Evolutionary conservation across 177 flowering plant species (phyloP).

Genomic region (Vitis hybrid): DNA sequence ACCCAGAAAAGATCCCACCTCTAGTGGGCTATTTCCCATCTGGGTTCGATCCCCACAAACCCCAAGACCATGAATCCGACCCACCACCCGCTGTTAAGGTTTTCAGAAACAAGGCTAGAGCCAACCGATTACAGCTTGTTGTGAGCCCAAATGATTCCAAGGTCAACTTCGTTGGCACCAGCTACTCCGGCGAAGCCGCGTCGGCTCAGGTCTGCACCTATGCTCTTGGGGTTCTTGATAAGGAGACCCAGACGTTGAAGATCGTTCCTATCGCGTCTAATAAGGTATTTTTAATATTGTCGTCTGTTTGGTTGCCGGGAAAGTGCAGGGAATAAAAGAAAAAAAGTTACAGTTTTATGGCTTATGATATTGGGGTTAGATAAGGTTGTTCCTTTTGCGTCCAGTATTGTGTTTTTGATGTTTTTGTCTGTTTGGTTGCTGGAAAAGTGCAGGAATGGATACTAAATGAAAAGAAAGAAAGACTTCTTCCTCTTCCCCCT

Average conservation of each 20-base stretch:
- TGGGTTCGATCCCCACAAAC: slow-evolving; percentile 46
- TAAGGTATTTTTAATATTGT: slow-evolving; percentile 45
- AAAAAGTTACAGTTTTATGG: too few relatives aligned
- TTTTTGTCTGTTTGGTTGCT: not conserved
- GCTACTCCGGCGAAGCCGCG: slow-evolving; percentile 65
- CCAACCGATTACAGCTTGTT: slow-evolving; percentile 52
- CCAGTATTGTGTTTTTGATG: too few relatives aligned
- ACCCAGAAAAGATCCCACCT: slow-evolving; percentile 49
- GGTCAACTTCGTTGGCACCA: slow-evolving; percentile 76
- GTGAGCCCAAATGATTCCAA: slow-evolving; percentile 48
- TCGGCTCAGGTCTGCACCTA: slow-evolving; percentile 52
- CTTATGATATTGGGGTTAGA: too few relatives aligned
- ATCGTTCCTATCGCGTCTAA: slow-evolving; percentile 75
- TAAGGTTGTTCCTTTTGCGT: too few relatives aligned
- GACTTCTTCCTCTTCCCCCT: too few relatives aligned
- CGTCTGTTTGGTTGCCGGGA: not conserved
- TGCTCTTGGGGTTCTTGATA: slow-evolving; percentile 81
- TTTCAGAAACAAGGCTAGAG: slow-evolving; percentile 29
- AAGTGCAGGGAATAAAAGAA: not conserved
- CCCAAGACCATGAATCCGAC: not conserved
- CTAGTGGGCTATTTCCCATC: slow-evolving; percentile 81
- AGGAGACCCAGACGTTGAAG: slow-evolving; percentile 49
- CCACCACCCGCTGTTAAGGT: slow-evolving; percentile 27
- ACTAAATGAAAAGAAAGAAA: too few relatives aligned
- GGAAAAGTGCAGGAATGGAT: not conserved